These are phyloP conservation scores for Axilococcus clingmanii DNA, from an alignment of 139 green algal species.

Conservation along the genomic window DNA sequence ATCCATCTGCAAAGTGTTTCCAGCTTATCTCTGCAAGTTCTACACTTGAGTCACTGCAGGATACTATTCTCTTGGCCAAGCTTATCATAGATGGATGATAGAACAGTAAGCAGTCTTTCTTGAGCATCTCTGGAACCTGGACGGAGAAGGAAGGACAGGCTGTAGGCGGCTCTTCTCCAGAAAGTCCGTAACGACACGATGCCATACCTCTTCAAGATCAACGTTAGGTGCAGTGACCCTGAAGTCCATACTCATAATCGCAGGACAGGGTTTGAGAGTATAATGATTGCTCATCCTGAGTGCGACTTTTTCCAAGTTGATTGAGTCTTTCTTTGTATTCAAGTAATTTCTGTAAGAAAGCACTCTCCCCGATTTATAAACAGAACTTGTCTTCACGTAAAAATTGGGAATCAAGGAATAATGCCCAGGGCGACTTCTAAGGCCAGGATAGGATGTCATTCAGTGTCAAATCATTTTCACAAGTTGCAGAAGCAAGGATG, in stretches of 20 bases:
- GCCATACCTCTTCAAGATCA: slow-evolving; percentile 12
- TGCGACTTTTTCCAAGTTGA: too few species aligned
- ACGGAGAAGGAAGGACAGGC: background rate
- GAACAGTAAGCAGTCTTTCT: slow-evolving; percentile 84
- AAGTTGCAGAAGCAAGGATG: too few species aligned
- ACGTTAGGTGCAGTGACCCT: slow-evolving; percentile 49
- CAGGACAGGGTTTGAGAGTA: slow-evolving; percentile 8
- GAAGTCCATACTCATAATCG: slow-evolving; percentile 20
- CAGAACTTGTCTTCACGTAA: too few species aligned
- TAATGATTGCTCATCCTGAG: slow-evolving; percentile 25
- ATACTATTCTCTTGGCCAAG: slow-evolving; percentile 67
- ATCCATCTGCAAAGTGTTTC: slow-evolving; percentile 91
- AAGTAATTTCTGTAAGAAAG: too few species aligned
- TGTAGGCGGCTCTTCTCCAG: background rate
- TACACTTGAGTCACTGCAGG: slow-evolving; percentile 44
- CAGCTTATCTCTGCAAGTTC: slow-evolving; percentile 77
- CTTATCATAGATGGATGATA: slow-evolving; percentile 72
- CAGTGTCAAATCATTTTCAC: too few species aligned
- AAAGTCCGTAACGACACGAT: background rate
- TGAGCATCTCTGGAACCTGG: slow-evolving; percentile 29
- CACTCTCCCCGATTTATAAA: too few species aligned
- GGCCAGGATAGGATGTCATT: too few species aligned
- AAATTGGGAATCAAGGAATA: too few species aligned
- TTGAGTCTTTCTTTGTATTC: too few species aligned
- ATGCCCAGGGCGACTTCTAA: too few species aligned